phyloP scores from a whole-genome alignment of 225 moss, liverwort and hornwort genomes.

The Straminergon stramineum region DNA sequence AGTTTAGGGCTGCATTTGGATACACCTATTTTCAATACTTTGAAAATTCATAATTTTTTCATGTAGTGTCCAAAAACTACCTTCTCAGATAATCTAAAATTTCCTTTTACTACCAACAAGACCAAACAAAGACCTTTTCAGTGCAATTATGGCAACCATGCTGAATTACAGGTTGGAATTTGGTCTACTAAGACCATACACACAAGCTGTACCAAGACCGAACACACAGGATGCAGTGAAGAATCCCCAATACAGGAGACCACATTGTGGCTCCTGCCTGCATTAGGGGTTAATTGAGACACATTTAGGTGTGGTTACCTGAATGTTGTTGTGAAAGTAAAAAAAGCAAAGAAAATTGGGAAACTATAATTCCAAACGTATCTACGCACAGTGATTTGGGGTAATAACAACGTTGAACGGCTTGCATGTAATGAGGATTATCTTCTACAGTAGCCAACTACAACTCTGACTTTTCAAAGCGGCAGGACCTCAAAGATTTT shows the following conservation, averaged over 20 bases:
- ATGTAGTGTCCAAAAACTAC: fast-evolving
- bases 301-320: not conserved
- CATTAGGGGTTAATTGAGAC: not conserved
- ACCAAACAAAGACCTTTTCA: not conserved
- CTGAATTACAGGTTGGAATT: no score
- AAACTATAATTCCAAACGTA: not conserved
- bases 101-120: not conserved
- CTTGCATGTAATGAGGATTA: no score
- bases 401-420: not conserved
- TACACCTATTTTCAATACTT: not conserved
- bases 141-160: not conserved
- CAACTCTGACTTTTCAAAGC: not conserved
- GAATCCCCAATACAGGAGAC: no score
- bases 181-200: no score
- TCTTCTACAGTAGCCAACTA: not conserved
- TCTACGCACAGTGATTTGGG: no score
- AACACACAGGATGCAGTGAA: no score
- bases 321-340: not conserved
- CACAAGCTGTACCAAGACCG: no score
- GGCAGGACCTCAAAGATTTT: not conserved
- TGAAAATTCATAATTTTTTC: not conserved
- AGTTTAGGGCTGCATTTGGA: fast-evolving
- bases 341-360: not conserved
- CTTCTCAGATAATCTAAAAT: not conserved
- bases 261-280: no score